Conservation (phyloP, 257 asterid species). For the Solanum piurae region DNA sequence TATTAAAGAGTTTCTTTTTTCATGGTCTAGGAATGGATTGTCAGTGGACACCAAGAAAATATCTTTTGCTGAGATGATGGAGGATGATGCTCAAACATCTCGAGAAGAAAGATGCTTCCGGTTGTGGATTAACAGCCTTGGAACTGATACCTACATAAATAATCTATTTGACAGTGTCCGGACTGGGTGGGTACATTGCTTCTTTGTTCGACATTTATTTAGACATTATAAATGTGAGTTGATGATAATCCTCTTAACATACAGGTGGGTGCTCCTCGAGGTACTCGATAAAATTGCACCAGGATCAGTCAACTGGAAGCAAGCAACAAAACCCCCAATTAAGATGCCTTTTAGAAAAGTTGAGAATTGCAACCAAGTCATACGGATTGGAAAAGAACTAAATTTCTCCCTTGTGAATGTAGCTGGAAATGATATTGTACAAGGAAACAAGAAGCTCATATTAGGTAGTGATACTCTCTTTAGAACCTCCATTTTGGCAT, state of each 20-base stretch:
- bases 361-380: conserved; percentile 86
- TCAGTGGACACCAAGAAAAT: conserved; percentile 44
- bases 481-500: background rate
- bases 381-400: conserved; percentile 67
- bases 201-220: conserved; percentile 1
- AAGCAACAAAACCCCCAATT: conserved; percentile 78
- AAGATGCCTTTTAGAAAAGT: conserved; percentile 83
- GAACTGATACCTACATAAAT: conserved; percentile 61
- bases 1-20: background rate
- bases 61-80: conserved; percentile 78
- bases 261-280: conserved; percentile 76
- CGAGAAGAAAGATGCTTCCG: conserved; percentile 96
- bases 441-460: conserved; percentile 91
- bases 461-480: conserved; percentile 35
- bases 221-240: background rate
- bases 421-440: conserved; percentile 86
- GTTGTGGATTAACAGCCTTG: conserved; percentile 93
- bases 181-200: conserved; percentile 43
- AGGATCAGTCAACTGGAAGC: conserved; percentile 75
- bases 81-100: conserved; percentile 86
- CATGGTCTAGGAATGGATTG: conserved; percentile 61
- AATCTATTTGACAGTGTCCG: conserved; percentile 82
- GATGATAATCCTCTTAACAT: conserved; percentile 9
- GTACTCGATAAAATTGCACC: conserved; percentile 62
- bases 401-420: conserved; percentile 85